Percentiles rank a stretch among this genome's conserved stretches.
phyloP scores from a whole-genome alignment of 768 basidiomycete genomes.

The Auricularia heimuer region DNA sequence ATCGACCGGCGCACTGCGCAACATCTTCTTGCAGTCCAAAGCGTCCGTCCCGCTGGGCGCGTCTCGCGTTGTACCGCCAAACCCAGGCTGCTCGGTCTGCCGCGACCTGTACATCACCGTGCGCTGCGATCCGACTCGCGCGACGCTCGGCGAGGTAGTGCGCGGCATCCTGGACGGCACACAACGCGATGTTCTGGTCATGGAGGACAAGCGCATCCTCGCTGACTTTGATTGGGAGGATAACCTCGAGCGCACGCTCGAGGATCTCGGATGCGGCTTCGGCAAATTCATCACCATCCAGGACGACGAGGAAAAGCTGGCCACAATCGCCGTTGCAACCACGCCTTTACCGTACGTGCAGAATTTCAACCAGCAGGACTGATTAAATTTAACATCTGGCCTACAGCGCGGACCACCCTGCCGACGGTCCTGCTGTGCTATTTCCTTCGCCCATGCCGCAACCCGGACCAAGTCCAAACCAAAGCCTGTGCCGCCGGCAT shows the following conservation, averaged over 20 bases:
- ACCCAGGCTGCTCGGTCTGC: slow-evolving; percentile 74
- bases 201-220: slow-evolving; percentile 77
- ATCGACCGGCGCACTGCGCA: slow-evolving; percentile 50
- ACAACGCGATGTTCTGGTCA: slow-evolving; percentile 66
- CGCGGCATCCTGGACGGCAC: slow-evolving; percentile 49
- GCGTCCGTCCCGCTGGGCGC: slow-evolving; percentile 68
- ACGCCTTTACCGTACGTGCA: slow-evolving; percentile 58
- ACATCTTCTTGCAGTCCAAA: slow-evolving; percentile 72
- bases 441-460: slow-evolving; percentile 56
- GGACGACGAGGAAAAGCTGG: slow-evolving; percentile 75
- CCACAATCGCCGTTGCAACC: slow-evolving; percentile 62
- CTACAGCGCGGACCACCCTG: slow-evolving; percentile 45
- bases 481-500: slow-evolving; percentile 30
- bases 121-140: slow-evolving; percentile 58
- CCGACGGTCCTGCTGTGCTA: slow-evolving; percentile 43
- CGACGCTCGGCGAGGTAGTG: slow-evolving; percentile 66
- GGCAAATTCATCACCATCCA: slow-evolving; percentile 85
- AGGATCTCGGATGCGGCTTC: slow-evolving; percentile 64
- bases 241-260: slow-evolving; percentile 70
- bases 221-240: slow-evolving; percentile 94
- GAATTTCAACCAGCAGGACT: neutral
- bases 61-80: slow-evolving; percentile 57
- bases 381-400: neutral
- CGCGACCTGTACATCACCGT: slow-evolving; percentile 72
- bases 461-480: slow-evolving; percentile 30